Percentiles rank a stretch among this genome's conserved stretches.
These are phyloP conservation scores for Lentinula detonsa DNA, from an alignment of 768 basidiomycete species.

Conservation along the genomic window DNA sequence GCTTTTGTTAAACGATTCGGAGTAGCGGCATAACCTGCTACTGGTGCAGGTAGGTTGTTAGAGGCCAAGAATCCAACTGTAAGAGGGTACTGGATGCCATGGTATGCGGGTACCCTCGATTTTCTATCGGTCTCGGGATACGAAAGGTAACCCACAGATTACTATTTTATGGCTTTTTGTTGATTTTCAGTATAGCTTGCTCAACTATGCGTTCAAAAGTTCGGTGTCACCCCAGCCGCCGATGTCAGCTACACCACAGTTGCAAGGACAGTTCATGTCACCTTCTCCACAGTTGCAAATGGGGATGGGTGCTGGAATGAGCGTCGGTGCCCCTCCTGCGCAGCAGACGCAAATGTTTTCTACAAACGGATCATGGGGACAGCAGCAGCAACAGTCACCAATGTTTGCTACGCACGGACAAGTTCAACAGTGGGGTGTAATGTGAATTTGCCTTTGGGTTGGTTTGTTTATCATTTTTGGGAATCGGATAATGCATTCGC, in stretches of 20 bases:
- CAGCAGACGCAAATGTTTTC: slow-evolving; percentile 14
- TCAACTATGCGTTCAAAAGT: too few species aligned
- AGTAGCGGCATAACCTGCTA: too few species aligned
- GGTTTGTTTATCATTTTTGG: not conserved
- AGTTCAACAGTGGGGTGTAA: slow-evolving; percentile 28
- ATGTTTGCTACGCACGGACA: slow-evolving; percentile 8
- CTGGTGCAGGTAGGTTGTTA: too few species aligned
- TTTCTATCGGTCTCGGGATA: too few species aligned
- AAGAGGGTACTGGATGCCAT: too few species aligned
- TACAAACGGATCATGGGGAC: slow-evolving; percentile 5
- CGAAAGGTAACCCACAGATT: too few species aligned
- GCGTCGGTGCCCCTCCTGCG: slow-evolving; percentile 1
- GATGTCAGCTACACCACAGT: slow-evolving; percentile 21
- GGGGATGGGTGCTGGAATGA: not conserved
- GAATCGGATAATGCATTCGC: not conserved
- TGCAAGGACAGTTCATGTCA: slow-evolving; percentile 19
- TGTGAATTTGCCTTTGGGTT: slow-evolving; percentile 16
- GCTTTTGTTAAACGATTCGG: too few species aligned
- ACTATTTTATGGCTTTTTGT: too few species aligned
- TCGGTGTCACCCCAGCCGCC: slow-evolving; percentile 16
- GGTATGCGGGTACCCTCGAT: too few species aligned
- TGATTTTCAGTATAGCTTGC: too few species aligned
- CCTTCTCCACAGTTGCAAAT: slow-evolving; percentile 20
- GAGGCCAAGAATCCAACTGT: too few species aligned
- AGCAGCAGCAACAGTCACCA: slow-evolving; percentile 8